phyloP scores from a whole-genome alignment of 108 stramenopile species.

The Discostella stelligeroides region DNA sequence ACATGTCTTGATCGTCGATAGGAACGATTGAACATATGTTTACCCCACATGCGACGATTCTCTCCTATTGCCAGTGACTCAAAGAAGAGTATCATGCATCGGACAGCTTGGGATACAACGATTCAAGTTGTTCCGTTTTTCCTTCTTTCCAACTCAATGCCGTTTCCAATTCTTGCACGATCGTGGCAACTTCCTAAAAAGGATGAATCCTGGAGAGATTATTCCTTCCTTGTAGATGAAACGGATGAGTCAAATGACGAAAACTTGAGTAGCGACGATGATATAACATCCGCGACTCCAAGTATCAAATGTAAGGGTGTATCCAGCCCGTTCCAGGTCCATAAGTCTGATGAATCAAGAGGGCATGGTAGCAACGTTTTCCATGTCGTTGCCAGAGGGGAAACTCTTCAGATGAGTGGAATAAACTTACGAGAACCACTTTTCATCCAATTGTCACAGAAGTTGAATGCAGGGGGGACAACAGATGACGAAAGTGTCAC shows the following conservation, averaged over 20 bases:
- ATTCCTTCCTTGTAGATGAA: constrained; percentile 12
- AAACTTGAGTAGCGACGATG: constrained; percentile 37
- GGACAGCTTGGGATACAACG: constrained; percentile 49
- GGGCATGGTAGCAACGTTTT: constrained; percentile 1
- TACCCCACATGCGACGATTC: constrained; percentile 4
- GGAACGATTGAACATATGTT: constrained; percentile 31
- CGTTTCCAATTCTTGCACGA: constrained; percentile 32
- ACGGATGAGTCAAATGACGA: constrained; percentile 17
- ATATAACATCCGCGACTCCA: constrained; percentile 27
- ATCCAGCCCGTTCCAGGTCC: constrained; percentile 23
- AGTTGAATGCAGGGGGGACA: background rate
- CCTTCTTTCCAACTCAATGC: constrained; percentile 39
- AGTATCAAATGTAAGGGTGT: constrained; percentile 13
- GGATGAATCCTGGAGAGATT: constrained; percentile 28
- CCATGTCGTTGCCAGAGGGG: constrained; percentile 12
- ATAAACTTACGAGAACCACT: constrained; percentile 33
- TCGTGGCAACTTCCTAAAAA: constrained; percentile 35
- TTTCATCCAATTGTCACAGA: constrained; percentile 42
- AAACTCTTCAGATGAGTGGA: constrained; percentile 40
- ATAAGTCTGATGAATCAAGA: background rate
- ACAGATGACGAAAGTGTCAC: constrained; percentile 5
- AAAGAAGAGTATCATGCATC: constrained; percentile 6
- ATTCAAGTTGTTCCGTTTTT: constrained; percentile 41
- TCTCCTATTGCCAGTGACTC: constrained; percentile 9
- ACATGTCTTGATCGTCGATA: constrained; percentile 9